Evolutionary conservation across 1,284 basidiomycete genomes (phyloP).

Genomic region (Tremellales sp.): DNA sequence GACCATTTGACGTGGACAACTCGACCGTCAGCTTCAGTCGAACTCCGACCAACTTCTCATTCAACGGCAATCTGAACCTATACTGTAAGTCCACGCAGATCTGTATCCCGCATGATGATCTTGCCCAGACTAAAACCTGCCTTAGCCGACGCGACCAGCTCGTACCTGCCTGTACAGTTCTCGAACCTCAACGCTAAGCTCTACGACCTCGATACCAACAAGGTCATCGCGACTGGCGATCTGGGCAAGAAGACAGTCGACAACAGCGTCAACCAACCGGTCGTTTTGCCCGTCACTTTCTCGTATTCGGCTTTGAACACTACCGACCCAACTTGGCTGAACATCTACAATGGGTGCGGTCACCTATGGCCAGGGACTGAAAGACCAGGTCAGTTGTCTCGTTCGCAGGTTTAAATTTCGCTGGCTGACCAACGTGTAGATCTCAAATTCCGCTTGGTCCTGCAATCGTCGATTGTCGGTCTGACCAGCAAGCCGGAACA

Average conservation of each 20-base stretch:
- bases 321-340: slow-evolving; percentile 73
- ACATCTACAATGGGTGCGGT: slow-evolving; percentile 78
- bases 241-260: slow-evolving; percentile 58
- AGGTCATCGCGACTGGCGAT: slow-evolving; percentile 63
- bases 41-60: slow-evolving; percentile 76
- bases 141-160: slow-evolving; percentile 61
- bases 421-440: too few species aligned
- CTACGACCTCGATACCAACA: slow-evolving; percentile 59
- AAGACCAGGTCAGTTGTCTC: slow-evolving; percentile 58
- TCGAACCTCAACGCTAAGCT: slow-evolving; percentile 58
- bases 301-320: slow-evolving; percentile 73
- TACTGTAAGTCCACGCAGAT: slow-evolving; percentile 45
- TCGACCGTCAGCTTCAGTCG: slow-evolving; percentile 61
- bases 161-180: slow-evolving; percentile 70
- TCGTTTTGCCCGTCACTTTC: slow-evolving; percentile 72
- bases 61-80: slow-evolving; percentile 67
- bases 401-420: too few species aligned
- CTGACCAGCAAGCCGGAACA: slow-evolving; percentile 57
- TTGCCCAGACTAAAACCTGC: background rate
- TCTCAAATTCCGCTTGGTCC: slow-evolving; percentile 62
- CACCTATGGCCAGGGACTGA: slow-evolving; percentile 54
- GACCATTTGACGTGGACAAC: slow-evolving; percentile 60
- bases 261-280: slow-evolving; percentile 59
- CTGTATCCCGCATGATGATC: background rate
- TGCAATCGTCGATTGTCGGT: slow-evolving; percentile 68